phyloP scores from a whole-genome alignment of 2,329 filamentous ascomycete species.

The Trichoderma aggressivum region DNA sequence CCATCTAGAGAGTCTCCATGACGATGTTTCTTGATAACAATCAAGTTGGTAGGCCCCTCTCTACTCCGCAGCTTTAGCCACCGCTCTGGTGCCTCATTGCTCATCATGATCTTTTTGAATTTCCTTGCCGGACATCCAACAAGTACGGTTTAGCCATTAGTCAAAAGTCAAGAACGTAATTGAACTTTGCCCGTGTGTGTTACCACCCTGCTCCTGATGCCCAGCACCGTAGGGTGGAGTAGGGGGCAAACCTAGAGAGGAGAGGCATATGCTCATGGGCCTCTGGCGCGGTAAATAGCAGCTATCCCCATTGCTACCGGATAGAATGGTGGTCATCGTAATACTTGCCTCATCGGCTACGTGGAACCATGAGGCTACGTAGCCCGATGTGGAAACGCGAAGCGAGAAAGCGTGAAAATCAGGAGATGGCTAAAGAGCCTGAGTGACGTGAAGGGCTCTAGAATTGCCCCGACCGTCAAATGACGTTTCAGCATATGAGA shows the following conservation, averaged over 20 bases:
- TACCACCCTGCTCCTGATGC: neutral
- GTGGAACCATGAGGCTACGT: neutral
- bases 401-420: constrained; percentile 25
- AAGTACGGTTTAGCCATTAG: neutral
- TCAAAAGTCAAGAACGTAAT: neutral
- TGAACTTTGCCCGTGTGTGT: neutral
- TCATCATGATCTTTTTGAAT: neutral
- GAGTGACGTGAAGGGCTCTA: constrained; percentile 10
- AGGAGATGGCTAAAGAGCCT: constrained; percentile 10
- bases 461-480: constrained; percentile 9
- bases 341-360: constrained; percentile 16
- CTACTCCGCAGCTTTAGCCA: neutral
- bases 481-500: neutral
- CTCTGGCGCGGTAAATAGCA: neutral
- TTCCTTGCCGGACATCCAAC: neutral
- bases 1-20: neutral
- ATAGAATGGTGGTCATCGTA: constrained; percentile 4
- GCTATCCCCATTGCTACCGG: neutral
- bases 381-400: constrained; percentile 31
- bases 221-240: neutral
- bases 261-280: neutral
- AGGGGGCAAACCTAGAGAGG: neutral
- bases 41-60: neutral
- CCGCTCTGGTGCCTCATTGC: neutral
- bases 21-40: neutral